These are phyloP conservation scores for Neurospora sp. DNA, from an alignment of 2,329 filamentous ascomycete genomes.

Conservation along the genomic window DNA sequence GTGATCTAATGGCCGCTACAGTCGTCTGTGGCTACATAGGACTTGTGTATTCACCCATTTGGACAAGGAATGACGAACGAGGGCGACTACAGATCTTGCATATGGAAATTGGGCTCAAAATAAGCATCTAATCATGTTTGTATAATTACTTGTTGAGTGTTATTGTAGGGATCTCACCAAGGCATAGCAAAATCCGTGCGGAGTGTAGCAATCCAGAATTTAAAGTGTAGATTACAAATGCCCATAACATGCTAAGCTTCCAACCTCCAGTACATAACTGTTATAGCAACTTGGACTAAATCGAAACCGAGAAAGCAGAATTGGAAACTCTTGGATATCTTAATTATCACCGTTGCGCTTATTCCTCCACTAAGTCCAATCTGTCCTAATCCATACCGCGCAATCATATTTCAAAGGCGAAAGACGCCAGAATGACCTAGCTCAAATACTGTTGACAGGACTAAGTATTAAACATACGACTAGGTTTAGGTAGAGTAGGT, in stretches of 20 bases:
- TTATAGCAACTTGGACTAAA: background rate
- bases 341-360: background rate
- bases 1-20: background rate
- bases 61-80: background rate
- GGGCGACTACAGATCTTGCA: background rate
- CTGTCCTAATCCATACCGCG: background rate
- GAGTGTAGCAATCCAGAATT: background rate
- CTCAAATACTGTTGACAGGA: background rate
- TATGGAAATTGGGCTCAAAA: background rate
- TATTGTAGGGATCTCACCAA: background rate
- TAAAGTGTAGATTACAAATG: background rate
- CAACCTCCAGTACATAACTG: background rate
- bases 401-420: background rate
- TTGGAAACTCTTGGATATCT: background rate
- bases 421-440: background rate
- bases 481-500: background rate
- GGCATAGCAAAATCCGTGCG: background rate
- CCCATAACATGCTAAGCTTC: background rate
- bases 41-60: background rate
- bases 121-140: background rate
- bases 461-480: background rate
- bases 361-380: background rate
- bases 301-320: background rate
- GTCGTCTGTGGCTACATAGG: background rate
- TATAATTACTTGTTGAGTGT: background rate